A percentile compares a stretch with the other conserved stretches of the same genome.
phyloP scores from a whole-genome alignment of 139 green algal genomes.

The Chlorella sp. region DNA sequence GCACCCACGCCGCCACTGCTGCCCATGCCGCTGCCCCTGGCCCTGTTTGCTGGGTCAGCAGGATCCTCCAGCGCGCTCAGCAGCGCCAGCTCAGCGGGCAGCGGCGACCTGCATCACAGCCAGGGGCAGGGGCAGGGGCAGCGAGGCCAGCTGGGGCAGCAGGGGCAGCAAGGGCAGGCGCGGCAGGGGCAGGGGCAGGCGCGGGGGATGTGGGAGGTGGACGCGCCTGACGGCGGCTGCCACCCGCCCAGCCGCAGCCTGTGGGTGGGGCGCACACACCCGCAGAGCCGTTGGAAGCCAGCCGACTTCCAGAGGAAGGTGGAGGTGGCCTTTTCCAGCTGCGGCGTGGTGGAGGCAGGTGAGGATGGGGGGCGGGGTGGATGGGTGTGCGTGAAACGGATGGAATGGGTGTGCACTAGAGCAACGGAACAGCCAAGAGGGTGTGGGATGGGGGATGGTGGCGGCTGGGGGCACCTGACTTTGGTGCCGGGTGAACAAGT shows the following conservation, averaged over 20 bases:
- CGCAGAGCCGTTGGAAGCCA: background rate
- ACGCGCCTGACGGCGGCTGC: no score
- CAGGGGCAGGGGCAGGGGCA: background rate
- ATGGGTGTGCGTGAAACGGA: no score
- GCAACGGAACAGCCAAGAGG: no score
- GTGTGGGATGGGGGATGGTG: no score
- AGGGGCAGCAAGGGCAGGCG: no score
- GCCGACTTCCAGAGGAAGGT: background rate
- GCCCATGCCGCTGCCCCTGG: background rate
- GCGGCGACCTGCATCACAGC: background rate
- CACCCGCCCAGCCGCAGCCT: background rate
- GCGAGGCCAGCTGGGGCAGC: no score
- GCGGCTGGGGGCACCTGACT: no score
- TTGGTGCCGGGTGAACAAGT: no score
- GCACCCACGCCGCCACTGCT: background rate
- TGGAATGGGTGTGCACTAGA: no score
- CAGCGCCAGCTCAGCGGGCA: background rate
- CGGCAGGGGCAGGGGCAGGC: no score
- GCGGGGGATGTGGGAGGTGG: no score
- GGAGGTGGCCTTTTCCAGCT: background rate
- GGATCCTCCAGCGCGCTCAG: background rate
- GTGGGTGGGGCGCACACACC: background rate
- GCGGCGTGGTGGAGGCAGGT: conserved; percentile 3
- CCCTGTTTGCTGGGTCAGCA: background rate
- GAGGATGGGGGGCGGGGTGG: background rate